phyloP scores from a whole-genome alignment of 106 monocot species.

The Iris macrosiphon region DNA sequence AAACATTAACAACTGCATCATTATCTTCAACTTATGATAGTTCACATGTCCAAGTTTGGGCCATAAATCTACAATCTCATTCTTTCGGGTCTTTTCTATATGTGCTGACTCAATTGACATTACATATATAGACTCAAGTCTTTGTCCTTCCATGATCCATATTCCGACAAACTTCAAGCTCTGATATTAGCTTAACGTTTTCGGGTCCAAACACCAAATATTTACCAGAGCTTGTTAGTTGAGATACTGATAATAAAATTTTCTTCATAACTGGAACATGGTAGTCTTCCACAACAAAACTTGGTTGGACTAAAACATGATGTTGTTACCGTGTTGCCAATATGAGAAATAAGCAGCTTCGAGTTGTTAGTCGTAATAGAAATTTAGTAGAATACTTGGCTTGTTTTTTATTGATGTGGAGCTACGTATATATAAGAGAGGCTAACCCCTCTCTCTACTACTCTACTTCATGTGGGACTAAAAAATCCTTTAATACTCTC shows the following conservation, averaged over 20 bases:
- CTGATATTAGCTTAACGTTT: not conserved
- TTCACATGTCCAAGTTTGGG: too few species aligned
- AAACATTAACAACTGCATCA: too few species aligned
- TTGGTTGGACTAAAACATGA: not conserved
- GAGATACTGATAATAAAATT: not conserved
- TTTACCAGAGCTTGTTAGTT: not conserved
- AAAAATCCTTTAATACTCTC: too few species aligned
- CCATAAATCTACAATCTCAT: too few species aligned
- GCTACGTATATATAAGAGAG: too few species aligned
- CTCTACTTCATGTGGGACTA: too few species aligned
- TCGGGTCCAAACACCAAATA: not conserved
- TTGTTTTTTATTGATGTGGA: too few species aligned
- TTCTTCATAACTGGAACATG: conserved; percentile 1
- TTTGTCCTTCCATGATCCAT: not conserved
- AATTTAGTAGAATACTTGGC: too few species aligned
- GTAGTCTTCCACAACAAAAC: not conserved
- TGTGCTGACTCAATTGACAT: not conserved
- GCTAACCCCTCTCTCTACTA: too few species aligned
- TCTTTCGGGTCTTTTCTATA: too few species aligned
- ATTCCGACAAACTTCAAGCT: not conserved
- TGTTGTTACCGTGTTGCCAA: not conserved
- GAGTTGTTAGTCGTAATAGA: too few species aligned
- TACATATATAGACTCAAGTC: not conserved
- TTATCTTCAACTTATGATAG: too few species aligned
- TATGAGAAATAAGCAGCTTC: not conserved